These are phyloP conservation scores for Piloderma croceum DNA, from an alignment of 768 basidiomycete genomes.

Conservation along the genomic window DNA sequence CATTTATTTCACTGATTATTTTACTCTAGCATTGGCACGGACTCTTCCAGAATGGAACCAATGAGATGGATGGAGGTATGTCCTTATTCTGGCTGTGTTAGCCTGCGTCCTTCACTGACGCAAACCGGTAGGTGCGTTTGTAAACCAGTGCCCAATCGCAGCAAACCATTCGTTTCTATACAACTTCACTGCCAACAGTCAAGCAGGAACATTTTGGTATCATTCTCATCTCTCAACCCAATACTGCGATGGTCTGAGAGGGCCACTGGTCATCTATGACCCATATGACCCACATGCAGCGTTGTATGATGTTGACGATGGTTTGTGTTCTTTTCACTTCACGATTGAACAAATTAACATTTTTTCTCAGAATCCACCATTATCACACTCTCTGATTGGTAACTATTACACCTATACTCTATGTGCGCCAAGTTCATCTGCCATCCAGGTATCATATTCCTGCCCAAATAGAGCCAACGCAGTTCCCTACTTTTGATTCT, in stretches of 20 bases:
- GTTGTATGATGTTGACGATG: constrained; percentile 44
- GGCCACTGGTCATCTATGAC: constrained; percentile 42
- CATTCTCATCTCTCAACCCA: constrained; percentile 26
- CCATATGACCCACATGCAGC: constrained; percentile 35
- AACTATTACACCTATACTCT: constrained; percentile 9
- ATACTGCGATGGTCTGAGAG: constrained; percentile 37
- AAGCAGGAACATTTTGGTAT: constrained; percentile 45
- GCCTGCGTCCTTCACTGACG: too few relatives aligned
- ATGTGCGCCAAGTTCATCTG: background rate
- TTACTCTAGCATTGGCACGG: constrained; percentile 7
- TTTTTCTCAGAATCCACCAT: constrained; percentile 35
- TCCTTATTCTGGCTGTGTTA: too few relatives aligned
- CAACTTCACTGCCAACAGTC: constrained; percentile 31
- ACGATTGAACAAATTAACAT: background rate
- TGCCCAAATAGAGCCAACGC: constrained; percentile 9
- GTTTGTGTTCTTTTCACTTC: too few relatives aligned
- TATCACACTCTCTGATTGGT: constrained; percentile 44
- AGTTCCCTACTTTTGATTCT: constrained; percentile 20
- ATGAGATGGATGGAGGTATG: constrained; percentile 34
- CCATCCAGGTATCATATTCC: constrained; percentile 26
- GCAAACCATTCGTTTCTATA: constrained; percentile 35
- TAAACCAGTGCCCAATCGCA: constrained; percentile 44
- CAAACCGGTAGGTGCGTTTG: too few relatives aligned
- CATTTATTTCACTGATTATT: too few relatives aligned
- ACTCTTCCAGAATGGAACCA: constrained; percentile 20